Conservation (phyloP, 2,329 filamentous ascomycete species). For the Magnaporthiopsis incrustans region DNA sequence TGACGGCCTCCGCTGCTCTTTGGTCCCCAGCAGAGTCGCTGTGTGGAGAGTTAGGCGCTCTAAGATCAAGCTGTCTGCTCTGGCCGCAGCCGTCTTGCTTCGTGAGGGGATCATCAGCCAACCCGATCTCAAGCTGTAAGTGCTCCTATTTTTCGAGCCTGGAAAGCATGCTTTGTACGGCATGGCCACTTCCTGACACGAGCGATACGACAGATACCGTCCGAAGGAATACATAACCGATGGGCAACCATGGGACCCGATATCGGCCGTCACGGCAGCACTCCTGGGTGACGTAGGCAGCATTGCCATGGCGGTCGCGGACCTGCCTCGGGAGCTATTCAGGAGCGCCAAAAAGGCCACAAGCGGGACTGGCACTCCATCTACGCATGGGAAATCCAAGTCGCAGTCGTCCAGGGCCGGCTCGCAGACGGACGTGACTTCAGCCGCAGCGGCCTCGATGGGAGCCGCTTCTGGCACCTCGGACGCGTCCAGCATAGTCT, state of each 20-base stretch:
- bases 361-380: not conserved
- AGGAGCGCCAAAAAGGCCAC: conserved; percentile 22
- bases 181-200: not conserved
- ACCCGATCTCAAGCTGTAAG: conserved; percentile 65
- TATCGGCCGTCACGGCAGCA: conserved; percentile 68
- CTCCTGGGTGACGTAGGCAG: conserved; percentile 75
- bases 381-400: not conserved
- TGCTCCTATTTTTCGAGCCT: conserved; percentile 4
- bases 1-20: conserved; percentile 58
- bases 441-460: conserved; percentile 14
- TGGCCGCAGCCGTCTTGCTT: conserved; percentile 64
- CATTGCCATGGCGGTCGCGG: conserved; percentile 75
- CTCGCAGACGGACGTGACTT: not conserved
- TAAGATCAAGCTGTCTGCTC: conserved; percentile 57
- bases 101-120: conserved; percentile 58
- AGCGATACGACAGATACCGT: conserved; percentile 31
- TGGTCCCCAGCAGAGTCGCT: conserved; percentile 61
- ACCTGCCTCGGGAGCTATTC: conserved; percentile 55
- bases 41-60: conserved; percentile 68
- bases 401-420: too few relatives aligned
- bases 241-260: conserved; percentile 69
- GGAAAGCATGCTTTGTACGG: conserved; percentile 8
- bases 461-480: not conserved
- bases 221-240: conserved; percentile 65
- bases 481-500: conserved; percentile 12